These are phyloP conservation scores for Epichloe bromicola DNA, from an alignment of 2,329 filamentous ascomycete species.

Conservation along the genomic window DNA sequence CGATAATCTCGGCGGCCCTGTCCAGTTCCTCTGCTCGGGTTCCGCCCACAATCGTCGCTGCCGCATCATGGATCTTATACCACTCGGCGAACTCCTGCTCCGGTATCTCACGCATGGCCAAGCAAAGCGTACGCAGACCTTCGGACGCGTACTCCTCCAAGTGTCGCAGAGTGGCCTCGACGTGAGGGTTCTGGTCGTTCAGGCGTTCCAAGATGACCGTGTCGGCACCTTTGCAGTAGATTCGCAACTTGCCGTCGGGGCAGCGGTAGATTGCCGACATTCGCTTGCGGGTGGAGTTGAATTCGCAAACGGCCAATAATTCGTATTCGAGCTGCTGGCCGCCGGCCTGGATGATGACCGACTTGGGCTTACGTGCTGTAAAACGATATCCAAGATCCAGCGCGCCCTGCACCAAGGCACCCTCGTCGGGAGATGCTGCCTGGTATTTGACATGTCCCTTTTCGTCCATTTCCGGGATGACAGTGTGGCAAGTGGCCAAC, in stretches of 20 bases:
- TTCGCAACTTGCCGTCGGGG: constrained; percentile 85
- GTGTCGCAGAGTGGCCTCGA: constrained; percentile 83
- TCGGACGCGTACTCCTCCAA: constrained; percentile 98
- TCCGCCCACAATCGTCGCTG: constrained; percentile 78
- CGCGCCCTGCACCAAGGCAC: constrained; percentile 89
- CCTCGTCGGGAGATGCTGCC: constrained; percentile 92
- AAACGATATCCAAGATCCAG: constrained; percentile 79
- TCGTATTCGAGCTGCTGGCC: constrained; percentile 72
- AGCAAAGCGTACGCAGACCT: constrained; percentile 82
- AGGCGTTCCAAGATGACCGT: constrained; percentile 93
- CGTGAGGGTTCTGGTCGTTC: constrained; percentile 67
- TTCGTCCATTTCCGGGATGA: constrained; percentile 81
- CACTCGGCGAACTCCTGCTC: constrained; percentile 84
- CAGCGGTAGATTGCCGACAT: constrained; percentile 98
- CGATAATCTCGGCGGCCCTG: constrained; percentile 92
- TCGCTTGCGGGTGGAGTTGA: constrained; percentile 85
- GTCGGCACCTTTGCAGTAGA: constrained; percentile 94
- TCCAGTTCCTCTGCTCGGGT: constrained; percentile 91
- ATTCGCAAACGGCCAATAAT: constrained; percentile 92
- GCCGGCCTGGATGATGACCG: constrained; percentile 69
- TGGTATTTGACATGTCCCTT: constrained; percentile 90
- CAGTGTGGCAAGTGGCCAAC: constrained; percentile 85
- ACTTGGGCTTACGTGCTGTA: constrained; percentile 74
- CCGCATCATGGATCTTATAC: constrained; percentile 74
- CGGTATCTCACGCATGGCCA: constrained; percentile 85